These are phyloP conservation scores for Zarea fungicola DNA, from an alignment of 2,329 filamentous ascomycete genomes.

Conservation along the genomic window DNA sequence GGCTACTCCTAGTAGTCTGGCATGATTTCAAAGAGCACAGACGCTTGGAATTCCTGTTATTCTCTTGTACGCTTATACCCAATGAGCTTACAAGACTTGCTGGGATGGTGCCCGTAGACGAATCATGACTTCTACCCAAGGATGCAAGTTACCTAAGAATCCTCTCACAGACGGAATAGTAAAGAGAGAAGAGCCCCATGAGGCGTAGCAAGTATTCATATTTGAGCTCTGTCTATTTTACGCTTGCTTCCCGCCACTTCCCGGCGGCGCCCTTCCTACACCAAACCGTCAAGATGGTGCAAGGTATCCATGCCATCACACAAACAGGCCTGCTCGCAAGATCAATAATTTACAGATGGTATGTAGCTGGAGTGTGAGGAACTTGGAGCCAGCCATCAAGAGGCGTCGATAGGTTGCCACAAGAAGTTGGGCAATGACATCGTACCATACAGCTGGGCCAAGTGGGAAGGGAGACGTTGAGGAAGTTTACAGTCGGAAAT, in stretches of 20 bases:
- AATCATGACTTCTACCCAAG: constrained; percentile 11
- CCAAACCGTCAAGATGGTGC: constrained; percentile 2
- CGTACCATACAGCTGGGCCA: constrained; percentile 10
- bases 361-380: constrained; percentile 6
- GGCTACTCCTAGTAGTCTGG: not conserved
- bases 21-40: constrained; percentile 11
- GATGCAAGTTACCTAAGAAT: not conserved
- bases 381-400: constrained; percentile 9
- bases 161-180: not conserved
- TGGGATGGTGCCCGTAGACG: constrained; percentile 9
- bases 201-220: too few species aligned
- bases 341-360: constrained; percentile 5
- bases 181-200: too few species aligned
- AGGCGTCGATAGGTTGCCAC: constrained; percentile 10
- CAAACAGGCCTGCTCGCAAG: not conserved
- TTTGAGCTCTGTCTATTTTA: constrained; percentile 3
- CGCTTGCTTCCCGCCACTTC: not conserved
- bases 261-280: not conserved
- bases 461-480: constrained; percentile 8
- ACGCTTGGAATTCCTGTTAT: constrained; percentile 4
- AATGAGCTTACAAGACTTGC: not conserved
- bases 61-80: constrained; percentile 10
- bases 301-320: constrained; percentile 10
- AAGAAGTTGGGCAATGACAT: not conserved
- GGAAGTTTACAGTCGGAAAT: constrained; percentile 9